Conservation (phyloP, 1,284 basidiomycete species). For the Mycocalia duriaeana region DNA sequence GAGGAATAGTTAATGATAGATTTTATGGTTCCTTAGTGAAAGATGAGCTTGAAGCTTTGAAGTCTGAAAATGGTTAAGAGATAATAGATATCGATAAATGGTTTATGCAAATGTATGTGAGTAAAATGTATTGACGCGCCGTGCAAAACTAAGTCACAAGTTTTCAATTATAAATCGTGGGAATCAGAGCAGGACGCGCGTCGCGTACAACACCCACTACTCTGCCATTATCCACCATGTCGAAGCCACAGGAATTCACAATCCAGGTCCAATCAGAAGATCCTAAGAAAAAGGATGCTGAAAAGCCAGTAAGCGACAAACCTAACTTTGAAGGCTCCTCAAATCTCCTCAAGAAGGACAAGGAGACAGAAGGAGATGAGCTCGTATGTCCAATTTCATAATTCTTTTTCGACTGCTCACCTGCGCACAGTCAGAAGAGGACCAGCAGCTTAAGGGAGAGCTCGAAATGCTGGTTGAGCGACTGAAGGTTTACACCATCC, state of each 20-base stretch:
- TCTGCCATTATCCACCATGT: conserved; percentile 33
- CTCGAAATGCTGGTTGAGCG: conserved; percentile 97
- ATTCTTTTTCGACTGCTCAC: conserved; percentile 10
- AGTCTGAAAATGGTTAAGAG: no score
- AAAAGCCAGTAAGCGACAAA: conserved; percentile 54
- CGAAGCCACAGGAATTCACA: conserved; percentile 49
- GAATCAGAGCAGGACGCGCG: conserved; percentile 32
- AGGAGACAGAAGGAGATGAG: conserved; percentile 73
- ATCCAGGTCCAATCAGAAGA: conserved; percentile 68
- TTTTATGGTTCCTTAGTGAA: no score
- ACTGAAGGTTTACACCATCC: conserved; percentile 60
- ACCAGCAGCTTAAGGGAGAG: conserved; percentile 90
- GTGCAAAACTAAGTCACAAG: no score
- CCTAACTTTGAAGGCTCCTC: conserved; percentile 48
- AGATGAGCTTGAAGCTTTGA: no score
- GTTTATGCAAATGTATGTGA: no score
- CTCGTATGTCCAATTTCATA: conserved; percentile 51
- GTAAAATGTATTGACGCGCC: no score
- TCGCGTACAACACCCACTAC: conserved; percentile 28
- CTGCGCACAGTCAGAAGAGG: conserved; percentile 81
- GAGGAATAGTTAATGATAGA: no score
- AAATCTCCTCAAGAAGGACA: conserved; percentile 45
- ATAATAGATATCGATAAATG: no score
- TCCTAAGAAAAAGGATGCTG: conserved; percentile 60
- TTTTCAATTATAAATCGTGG: neutral